Conservation (phyloP, 306 rosid genomes). For the Medicago ruthenica region DNA sequence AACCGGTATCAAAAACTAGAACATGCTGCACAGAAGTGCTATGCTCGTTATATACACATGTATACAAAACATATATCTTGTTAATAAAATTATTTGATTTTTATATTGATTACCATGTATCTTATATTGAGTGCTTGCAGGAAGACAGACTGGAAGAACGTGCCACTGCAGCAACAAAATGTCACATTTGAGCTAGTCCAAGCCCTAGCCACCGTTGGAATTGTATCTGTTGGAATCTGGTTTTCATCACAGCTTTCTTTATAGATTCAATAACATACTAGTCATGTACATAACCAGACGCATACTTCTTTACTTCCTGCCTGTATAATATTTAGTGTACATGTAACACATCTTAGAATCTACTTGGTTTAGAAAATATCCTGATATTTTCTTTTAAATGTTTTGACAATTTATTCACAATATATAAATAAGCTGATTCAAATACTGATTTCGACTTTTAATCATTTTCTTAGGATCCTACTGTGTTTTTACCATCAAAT, state of each 20-base stretch:
- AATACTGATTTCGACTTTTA: not conserved
- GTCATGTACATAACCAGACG: slow-evolving; percentile 56
- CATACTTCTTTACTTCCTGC: slow-evolving; percentile 44
- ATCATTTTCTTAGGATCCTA: not conserved
- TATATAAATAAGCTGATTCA: slow-evolving; percentile 5
- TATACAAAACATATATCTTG: not conserved
- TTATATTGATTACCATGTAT: not conserved
- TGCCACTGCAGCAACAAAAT: slow-evolving; percentile 60
- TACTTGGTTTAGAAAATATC: slow-evolving; percentile 45
- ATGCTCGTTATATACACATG: not conserved
- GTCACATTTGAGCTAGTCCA: slow-evolving; percentile 63
- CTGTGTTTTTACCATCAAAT: not conserved
- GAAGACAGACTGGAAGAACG: slow-evolving; percentile 70
- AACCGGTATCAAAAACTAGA: not conserved
- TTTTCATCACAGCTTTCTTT: slow-evolving; percentile 65
- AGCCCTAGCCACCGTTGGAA: slow-evolving; percentile 76
- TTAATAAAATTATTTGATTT: slow-evolving; percentile 1
- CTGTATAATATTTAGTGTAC: slow-evolving; percentile 53
- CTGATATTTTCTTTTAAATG: not conserved
- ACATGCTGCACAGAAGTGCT: slow-evolving; percentile 7
- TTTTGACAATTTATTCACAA: not conserved
- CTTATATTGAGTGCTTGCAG: slow-evolving; percentile 48
- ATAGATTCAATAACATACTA: slow-evolving; percentile 46
- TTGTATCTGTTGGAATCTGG: slow-evolving; percentile 86
- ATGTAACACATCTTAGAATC: slow-evolving; percentile 50